Evolutionary conservation across 2,329 filamentous ascomycete genomes (phyloP), one percentile per base, ranked within the genome.

Genomic region (Dichotomopilus funicola): DNA sequence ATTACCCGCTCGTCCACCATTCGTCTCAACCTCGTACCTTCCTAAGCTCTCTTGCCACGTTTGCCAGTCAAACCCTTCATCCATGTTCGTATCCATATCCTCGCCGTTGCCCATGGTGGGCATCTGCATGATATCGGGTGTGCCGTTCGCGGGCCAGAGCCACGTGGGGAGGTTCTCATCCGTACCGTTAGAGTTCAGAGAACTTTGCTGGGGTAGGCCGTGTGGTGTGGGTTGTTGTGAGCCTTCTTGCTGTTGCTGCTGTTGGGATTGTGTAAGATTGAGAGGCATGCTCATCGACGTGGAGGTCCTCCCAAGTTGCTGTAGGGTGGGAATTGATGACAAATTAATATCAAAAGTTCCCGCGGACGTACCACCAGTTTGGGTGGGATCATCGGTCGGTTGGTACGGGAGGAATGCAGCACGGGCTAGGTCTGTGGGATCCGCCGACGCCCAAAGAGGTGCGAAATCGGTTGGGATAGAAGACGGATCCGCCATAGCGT

Each of bases 151-250:
- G 1, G 77, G 76, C 46, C 81, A 82, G 61, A 81, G 72, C 61
- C 81, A 82, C 48, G 80, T 78, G 5, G 81, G 76, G 1, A 79
- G 74, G 9, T 76, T 77, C 31, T 73, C 73, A 3, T 27, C 19
- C 19, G 19, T 27, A 27, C 19, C 19, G 19, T 72, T 78, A 3
- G 81, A 61, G 5, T 64, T 36, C 8, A 48, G 50, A 2, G 65
- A 56, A 8, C 64, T 61, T 11, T 55, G 51, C 33, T 27, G 19
- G 19, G 44, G 27, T 38, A 37, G 5, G 11, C 34, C 49, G 38
- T 36, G 19, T 40, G 55, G 53, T 43, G 34, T 49, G 11, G 36
- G 35, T 13, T 40, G 33, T 51, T 40, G 11, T 6, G 19, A 27
- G 19, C 19, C 19, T 27, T 27, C 19, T 27, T 47, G 49, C 33